Evolutionary conservation across 331 rosid species (phyloP).

Genomic region (Quercus tomentella): DNA sequence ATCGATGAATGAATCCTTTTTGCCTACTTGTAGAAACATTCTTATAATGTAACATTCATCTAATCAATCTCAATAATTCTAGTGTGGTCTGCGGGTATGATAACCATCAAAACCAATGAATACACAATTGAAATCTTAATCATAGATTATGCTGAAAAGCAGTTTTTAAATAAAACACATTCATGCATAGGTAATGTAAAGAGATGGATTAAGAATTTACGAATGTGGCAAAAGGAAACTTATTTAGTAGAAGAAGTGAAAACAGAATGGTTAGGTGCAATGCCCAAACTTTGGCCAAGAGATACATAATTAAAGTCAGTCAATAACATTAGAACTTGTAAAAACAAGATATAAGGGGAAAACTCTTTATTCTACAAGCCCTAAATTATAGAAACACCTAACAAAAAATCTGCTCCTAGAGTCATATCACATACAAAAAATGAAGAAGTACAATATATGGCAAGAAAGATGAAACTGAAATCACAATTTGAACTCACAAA

Average conservation of each 20-base stretch:
- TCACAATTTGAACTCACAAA: slow-evolving; percentile 81
- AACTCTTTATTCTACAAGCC: background rate
- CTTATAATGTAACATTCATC: too few species aligned
- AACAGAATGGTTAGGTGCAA: background rate
- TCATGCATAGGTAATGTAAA: too few species aligned
- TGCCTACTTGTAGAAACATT: too few species aligned
- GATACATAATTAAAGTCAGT: too few species aligned
- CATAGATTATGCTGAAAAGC: background rate
- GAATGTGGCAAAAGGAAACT: too few species aligned
- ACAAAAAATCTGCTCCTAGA: background rate
- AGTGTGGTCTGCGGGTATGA: too few species aligned
- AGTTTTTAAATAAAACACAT: too few species aligned
- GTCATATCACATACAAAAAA: background rate
- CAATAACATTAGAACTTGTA: background rate
- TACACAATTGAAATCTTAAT: background rate
- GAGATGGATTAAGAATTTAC: too few species aligned
- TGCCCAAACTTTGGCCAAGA: too few species aligned
- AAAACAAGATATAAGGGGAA: background rate
- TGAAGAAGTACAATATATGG: background rate
- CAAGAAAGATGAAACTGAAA: background rate
- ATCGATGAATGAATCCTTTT: too few species aligned
- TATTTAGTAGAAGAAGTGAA: background rate
- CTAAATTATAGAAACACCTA: background rate
- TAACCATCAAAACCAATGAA: too few species aligned
- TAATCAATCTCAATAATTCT: too few species aligned